A percentile compares a stretch with the other conserved stretches of the same genome.
These are phyloP conservation scores for Neolentinus lepideus DNA, from an alignment of 1,284 basidiomycete genomes.

Conservation along the genomic window DNA sequence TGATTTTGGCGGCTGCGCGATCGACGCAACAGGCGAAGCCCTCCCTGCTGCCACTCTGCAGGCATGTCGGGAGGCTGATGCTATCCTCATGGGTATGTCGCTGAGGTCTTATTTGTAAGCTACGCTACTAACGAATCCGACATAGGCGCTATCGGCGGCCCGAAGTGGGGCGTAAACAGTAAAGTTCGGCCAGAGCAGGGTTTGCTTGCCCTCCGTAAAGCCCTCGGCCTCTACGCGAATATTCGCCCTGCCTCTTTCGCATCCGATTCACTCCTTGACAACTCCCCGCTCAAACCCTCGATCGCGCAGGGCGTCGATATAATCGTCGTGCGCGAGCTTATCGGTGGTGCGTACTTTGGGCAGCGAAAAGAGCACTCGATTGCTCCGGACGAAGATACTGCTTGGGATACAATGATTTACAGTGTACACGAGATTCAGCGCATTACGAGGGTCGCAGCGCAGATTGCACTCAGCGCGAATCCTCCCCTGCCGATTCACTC, in stretches of 20 bases:
- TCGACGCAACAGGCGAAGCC: conserved; percentile 82
- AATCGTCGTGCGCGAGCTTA: conserved; percentile 93
- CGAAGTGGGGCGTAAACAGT: conserved; percentile 93
- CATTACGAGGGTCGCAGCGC: conserved; percentile 93
- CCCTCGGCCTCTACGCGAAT: conserved; percentile 94
- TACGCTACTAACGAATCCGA: conserved; percentile 2
- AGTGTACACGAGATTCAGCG: conserved; percentile 88
- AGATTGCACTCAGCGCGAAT: conserved; percentile 79
- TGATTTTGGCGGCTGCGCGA: conserved; percentile 90
- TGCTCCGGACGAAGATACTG: conserved; percentile 53
- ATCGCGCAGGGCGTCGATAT: conserved; percentile 86
- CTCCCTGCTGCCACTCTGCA: conserved; percentile 82
- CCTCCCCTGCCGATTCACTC: conserved; percentile 91
- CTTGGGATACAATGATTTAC: conserved; percentile 93
- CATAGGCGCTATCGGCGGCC: conserved; percentile 90
- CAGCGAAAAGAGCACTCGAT: conserved; percentile 83
- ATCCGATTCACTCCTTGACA: conserved; percentile 81
- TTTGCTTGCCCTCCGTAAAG: conserved; percentile 88
- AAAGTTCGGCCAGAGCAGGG: conserved; percentile 96
- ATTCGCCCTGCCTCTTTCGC: conserved; percentile 96
- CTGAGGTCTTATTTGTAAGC: conserved; percentile 1
- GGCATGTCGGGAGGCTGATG: conserved; percentile 86
- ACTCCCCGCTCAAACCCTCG: conserved; percentile 91
- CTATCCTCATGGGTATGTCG: conserved; percentile 80
- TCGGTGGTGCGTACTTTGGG: conserved; percentile 93